Percentiles rank a stretch among this genome's conserved stretches.
Evolutionary conservation across 1,284 basidiomycete genomes (phyloP).

Genomic region (Ganoderma sinense): DNA sequence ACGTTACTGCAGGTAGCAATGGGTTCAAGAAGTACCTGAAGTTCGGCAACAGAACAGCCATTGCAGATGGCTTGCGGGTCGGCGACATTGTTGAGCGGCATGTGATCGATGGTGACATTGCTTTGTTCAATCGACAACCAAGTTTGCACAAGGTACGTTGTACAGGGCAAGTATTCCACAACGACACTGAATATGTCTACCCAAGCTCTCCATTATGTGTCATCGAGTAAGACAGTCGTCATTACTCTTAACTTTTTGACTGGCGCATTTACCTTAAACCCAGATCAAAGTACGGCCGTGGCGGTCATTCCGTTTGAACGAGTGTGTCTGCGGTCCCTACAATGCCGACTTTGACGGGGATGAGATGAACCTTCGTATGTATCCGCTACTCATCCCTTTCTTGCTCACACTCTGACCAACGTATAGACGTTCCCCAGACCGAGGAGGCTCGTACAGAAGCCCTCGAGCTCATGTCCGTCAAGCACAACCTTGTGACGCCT

Average conservation of each 20-base stretch:
- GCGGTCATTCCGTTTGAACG: conserved; percentile 97
- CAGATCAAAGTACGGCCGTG: conserved; percentile 94
- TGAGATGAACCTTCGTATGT: conserved; percentile 98
- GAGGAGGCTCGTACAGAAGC: conserved; percentile 99
- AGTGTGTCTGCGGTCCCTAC: conserved; percentile 99
- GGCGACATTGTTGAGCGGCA: conserved; percentile 96
- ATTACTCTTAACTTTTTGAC: too few species aligned
- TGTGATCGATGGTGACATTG: conserved; percentile 95
- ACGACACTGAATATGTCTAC: conserved; percentile 36
- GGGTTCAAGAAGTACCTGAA: conserved; percentile 89
- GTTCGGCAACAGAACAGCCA: conserved; percentile 78
- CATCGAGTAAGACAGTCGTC: conserved; percentile 74
- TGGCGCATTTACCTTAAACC: conserved; percentile 2
- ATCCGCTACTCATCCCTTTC: neutral
- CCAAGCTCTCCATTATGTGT: conserved; percentile 97
- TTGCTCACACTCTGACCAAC: neutral
- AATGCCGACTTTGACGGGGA: conserved; percentile 99
- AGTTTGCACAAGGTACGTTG: conserved; percentile 88
- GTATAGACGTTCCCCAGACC: conserved; percentile 94
- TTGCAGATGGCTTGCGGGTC: conserved; percentile 82
- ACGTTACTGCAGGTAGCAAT: conserved; percentile 81
- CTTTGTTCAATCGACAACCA: conserved; percentile 98
- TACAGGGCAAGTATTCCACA: neutral
- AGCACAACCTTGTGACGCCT: conserved; percentile 97
- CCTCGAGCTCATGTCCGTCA: conserved; percentile 97